A percentile compares a stretch with the other conserved stretches of the same genome.
These are phyloP conservation scores for Theobroma grandiflorum DNA, from an alignment of 441 rosid species.

Conservation along the genomic window DNA sequence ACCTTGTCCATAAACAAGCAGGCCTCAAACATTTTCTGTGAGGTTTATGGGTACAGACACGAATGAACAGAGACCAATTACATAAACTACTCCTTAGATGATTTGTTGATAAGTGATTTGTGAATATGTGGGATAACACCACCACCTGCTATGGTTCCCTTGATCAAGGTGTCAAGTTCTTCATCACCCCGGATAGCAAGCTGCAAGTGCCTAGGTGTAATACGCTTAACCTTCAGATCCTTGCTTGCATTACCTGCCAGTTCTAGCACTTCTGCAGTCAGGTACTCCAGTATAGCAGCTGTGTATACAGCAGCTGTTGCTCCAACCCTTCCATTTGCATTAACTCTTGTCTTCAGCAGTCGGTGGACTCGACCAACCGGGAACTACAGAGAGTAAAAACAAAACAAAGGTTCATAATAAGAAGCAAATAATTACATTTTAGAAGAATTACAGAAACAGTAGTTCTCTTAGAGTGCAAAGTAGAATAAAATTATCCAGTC, in stretches of 20 bases:
- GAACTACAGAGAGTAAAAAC: constrained; percentile 51
- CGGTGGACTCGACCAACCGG: constrained; percentile 97
- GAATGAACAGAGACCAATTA: neutral
- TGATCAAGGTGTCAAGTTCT: constrained; percentile 90
- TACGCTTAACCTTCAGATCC: constrained; percentile 63
- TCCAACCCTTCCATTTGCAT: constrained; percentile 90
- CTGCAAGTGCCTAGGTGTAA: constrained; percentile 86
- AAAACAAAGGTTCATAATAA: neutral
- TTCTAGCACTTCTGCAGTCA: constrained; percentile 87
- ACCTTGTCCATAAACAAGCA: neutral
- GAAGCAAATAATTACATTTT: neutral
- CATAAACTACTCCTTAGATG: constrained; percentile 71
- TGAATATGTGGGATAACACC: constrained; percentile 97
- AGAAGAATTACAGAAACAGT: neutral
- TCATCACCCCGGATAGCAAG: constrained; percentile 90
- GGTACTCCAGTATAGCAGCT: constrained; percentile 81
- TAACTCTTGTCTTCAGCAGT: constrained; percentile 72
- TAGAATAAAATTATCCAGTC: neutral
- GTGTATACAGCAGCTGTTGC: constrained; percentile 95
- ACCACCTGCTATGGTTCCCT: constrained; percentile 96
- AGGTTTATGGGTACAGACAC: constrained; percentile 25
- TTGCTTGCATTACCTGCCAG: constrained; percentile 73
- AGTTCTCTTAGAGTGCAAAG: neutral
- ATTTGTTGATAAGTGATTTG: constrained; percentile 92
- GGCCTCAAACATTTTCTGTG: neutral